Conservation (phyloP, 352 stramenopile genomes). For the Pythium monospermum region DNA sequence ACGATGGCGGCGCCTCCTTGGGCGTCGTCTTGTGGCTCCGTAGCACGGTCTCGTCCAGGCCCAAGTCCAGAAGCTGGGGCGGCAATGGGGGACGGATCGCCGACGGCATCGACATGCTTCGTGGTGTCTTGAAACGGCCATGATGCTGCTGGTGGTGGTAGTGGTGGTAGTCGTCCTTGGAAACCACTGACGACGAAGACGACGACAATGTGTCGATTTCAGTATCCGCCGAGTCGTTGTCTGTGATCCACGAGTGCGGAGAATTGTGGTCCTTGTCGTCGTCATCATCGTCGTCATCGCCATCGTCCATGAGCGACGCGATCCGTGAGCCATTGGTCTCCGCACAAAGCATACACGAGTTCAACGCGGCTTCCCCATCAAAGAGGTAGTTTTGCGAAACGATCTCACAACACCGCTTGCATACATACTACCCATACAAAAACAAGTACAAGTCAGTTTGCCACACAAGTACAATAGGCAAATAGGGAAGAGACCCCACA, state of each 20-base stretch:
- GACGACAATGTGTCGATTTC: neutral
- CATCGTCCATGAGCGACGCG: constrained; percentile 19
- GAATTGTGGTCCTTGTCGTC: too few relatives aligned
- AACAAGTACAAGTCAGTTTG: neutral
- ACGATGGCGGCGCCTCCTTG: neutral
- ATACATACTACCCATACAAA: constrained; percentile 44
- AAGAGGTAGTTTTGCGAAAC: constrained; percentile 56
- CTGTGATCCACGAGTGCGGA: too few relatives aligned
- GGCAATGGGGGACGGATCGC: neutral
- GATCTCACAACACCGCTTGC: constrained; percentile 60
- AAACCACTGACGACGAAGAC: constrained; percentile 1
- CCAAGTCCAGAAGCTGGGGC: constrained; percentile 15
- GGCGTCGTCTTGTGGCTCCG: constrained; percentile 2
- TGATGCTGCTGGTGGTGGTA: neutral
- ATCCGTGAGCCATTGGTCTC: constrained; percentile 26
- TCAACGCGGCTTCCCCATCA: constrained; percentile 28
- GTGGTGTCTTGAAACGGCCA: constrained; percentile 1
- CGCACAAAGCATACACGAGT: constrained; percentile 57
- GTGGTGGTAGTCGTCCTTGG: too few relatives aligned
- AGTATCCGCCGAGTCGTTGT: neutral
- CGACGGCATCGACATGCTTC: constrained; percentile 5
- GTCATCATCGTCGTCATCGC: too few relatives aligned
- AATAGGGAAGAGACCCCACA: too few relatives aligned
- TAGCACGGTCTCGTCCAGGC: constrained; percentile 3
- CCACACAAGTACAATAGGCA: neutral